Base-by-base conservation (phyloP, 176 grass and related monocot genomes). In the Melocanna baccifera region DNA sequence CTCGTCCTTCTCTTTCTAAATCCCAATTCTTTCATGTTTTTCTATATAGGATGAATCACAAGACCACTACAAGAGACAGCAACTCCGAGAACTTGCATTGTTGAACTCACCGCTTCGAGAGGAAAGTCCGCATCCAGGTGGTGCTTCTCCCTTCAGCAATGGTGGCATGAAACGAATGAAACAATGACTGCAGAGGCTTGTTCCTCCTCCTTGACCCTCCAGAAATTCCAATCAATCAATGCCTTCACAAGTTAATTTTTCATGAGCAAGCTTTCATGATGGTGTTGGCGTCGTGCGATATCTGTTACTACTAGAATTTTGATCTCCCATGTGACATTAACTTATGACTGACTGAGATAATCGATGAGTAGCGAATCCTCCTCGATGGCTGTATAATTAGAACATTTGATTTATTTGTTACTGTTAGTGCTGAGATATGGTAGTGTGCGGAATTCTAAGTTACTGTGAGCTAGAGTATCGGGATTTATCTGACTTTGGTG, bases 141-240 rank as follows among this genome's bases (percentile, higher is more conserved):
- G 89, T 20, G 86, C 87, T 51, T 86, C 92, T 37, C 92, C 92
- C 56, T 94, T 91, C 70, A 83, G 71, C 83, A 94, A 86, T 10
- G 84, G 88, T 20, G 83, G 89, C 34, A 91, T 94, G 89, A 94
- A 94, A 82, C 84, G 86, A 48, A 84, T 82, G 80, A 94, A 94
- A 80, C 89, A 91, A 87, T 91, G 80, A 91, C 85, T 50, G 45
- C 14, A 23, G 81, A 53, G 69, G 89, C 80, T 56, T 46, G 51
- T 13, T 41, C 59, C 75, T 79, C 69, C 68, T n/a, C 71, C 84
- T 73, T 90, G 84, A 87, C 80, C 81, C 72, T 78, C 50, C 67
- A 83, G 68, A 58, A 41, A 87, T 68, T 5, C 68, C 40, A 36
- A 58, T 47, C 79, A 78, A 66, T 75, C 74, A 61, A 67, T 87